phyloP scores from a whole-genome alignment of 129 eudicot genomes.

The Solidago caesia region DNA sequence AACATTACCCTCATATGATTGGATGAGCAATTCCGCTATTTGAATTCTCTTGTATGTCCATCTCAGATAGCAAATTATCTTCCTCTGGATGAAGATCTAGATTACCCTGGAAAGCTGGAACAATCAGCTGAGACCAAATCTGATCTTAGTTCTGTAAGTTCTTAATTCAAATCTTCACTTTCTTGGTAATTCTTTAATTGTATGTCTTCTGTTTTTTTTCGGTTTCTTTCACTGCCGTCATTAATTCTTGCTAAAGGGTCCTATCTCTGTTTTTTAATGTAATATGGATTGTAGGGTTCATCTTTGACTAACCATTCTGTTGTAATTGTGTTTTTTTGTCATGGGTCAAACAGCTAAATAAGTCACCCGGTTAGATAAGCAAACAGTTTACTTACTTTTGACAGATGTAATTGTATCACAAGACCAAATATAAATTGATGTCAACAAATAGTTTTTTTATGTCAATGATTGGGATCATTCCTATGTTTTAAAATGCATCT shows the following conservation, averaged over 20 bases:
- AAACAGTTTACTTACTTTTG: not conserved
- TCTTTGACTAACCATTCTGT: conserved; percentile 19
- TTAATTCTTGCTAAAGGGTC: conserved; percentile 9
- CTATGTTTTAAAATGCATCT: not conserved
- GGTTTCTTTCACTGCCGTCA: not conserved
- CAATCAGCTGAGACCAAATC: conserved; percentile 49
- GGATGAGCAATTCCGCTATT: conserved; percentile 8
- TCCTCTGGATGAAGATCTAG: conserved; percentile 76
- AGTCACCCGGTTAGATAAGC: conserved; percentile 4
- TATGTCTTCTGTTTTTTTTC: not conserved
- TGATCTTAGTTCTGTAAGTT: conserved; percentile 62
- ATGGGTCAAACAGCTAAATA: conserved; percentile 2
- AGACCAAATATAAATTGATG: not conserved
- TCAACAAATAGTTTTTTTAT: not conserved
- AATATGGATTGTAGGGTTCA: conserved; percentile 2
- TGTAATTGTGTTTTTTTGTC: not conserved
- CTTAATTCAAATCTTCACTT: not conserved
- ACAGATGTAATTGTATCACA: not conserved
- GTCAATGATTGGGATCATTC: not conserved
- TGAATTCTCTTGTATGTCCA: conserved; percentile 17
- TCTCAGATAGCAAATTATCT: conserved; percentile 87
- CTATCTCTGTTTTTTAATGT: conserved; percentile 12
- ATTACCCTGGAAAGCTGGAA: conserved; percentile 88
- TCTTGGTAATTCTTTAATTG: not conserved
- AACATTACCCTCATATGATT: conserved; percentile 6